Evolutionary conservation across 257 asterid species (phyloP).

Genomic region (Knoxia roxburghii): DNA sequence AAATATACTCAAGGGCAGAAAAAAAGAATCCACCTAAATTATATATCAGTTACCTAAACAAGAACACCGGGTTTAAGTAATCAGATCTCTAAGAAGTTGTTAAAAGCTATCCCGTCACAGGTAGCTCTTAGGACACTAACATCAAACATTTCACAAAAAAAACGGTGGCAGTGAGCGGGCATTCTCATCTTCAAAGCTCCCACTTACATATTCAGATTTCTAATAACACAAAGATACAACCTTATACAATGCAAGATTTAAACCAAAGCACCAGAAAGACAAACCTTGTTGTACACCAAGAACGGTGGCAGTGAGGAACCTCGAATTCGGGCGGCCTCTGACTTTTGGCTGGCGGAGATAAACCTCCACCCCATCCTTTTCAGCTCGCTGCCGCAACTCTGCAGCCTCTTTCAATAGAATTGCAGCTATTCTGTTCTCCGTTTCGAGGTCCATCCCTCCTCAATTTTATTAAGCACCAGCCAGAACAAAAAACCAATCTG

Average conservation of each 20-base stretch:
- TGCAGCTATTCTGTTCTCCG: slow-evolving; percentile 83
- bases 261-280: neutral
- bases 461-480: neutral
- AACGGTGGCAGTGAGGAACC: slow-evolving; percentile 89
- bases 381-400: slow-evolving; percentile 82
- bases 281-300: slow-evolving; percentile 93
- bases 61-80: neutral
- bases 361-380: slow-evolving; percentile 75
- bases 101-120: neutral
- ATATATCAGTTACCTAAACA: neutral
- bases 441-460: slow-evolving; percentile 70
- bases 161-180: too few relatives aligned
- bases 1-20: neutral
- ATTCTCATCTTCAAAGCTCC: too few relatives aligned
- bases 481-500: neutral
- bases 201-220: neutral
- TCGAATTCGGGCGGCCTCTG: slow-evolving; percentile 80
- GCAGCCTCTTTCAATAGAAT: slow-evolving; percentile 83
- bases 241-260: neutral
- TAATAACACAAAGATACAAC: neutral
- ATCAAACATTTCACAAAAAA: too few relatives aligned
- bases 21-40: neutral
- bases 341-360: slow-evolving; percentile 67
- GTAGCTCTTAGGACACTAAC: neutral
- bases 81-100: neutral